Percentiles rank a stretch among this genome's conserved stretches.
Evolutionary conservation across 805 yeast species (phyloP).

Genomic region (Candida hungchunana): DNA sequence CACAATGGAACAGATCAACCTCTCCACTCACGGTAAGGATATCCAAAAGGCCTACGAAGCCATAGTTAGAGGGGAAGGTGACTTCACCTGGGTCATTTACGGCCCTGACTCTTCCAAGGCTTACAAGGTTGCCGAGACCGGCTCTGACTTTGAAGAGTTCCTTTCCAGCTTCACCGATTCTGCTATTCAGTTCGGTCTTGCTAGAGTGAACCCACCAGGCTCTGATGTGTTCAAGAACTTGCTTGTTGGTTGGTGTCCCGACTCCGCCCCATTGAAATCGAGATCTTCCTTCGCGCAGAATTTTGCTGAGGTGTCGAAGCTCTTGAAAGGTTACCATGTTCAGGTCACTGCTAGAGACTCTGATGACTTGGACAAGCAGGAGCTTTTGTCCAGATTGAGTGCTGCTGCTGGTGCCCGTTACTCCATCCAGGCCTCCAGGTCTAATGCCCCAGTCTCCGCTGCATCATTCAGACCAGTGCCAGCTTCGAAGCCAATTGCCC

Average conservation of each 20-base stretch:
- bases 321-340: constrained; percentile 82
- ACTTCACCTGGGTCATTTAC: constrained; percentile 71
- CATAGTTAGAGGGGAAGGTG: constrained; percentile 74
- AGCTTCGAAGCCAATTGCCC: constrained; percentile 27
- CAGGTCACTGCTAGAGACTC: constrained; percentile 95
- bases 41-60: constrained; percentile 73
- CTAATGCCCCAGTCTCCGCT: constrained; percentile 29
- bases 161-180: constrained; percentile 81
- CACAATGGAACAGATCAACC: constrained; percentile 43
- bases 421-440: constrained; percentile 49
- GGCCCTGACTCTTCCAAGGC: constrained; percentile 58
- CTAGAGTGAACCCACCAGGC: constrained; percentile 86
- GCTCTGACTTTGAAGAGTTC: constrained; percentile 69
- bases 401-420: constrained; percentile 97
- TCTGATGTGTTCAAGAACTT: constrained; percentile 83
- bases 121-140: constrained; percentile 43
- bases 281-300: constrained; percentile 74
- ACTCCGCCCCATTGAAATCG: constrained; percentile 79
- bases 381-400: constrained; percentile 68
- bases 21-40: constrained; percentile 66
- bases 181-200: constrained; percentile 84
- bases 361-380: constrained; percentile 81
- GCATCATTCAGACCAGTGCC: constrained; percentile 29
- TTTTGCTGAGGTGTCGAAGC: constrained; percentile 68
- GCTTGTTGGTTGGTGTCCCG: constrained; percentile 96